Evolutionary conservation across 2,329 filamentous ascomycete genomes (phyloP), one percentile per base, ranked within the genome.

Genomic region (Beauveria sp.): DNA sequence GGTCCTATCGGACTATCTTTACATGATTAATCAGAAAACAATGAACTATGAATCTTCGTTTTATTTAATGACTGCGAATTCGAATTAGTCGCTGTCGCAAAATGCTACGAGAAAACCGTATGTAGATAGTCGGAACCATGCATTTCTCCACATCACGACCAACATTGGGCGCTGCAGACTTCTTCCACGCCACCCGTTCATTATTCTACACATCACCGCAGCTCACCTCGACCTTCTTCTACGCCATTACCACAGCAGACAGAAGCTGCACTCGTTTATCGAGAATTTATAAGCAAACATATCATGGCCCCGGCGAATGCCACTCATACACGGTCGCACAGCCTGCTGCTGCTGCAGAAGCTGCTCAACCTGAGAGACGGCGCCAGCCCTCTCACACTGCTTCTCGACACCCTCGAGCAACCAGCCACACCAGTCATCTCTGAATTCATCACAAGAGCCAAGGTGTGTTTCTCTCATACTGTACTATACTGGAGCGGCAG

Each of bases 331-430:
- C 85, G 91, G 66, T 93, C 91, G 22, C 92, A 96, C 74, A 93
- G 92, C 72, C 77, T 96, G 24, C 83, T 96, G 3, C 80, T 96
- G 2, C 86, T 96, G 61, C 90, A 92, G 65, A 93, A 91, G 70
- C 79, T 96, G 2, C 80, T 96, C 65, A 90, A 87, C 70, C 79
- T 91, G 61, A 84, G 91, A 65, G 89, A 95, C 73, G 86, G 85
- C 62, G 86, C 89, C 16, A 96, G 91, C 54, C 93, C 93, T 3
- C 86, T 98, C 69, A 97, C 93, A 0, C 79, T 98, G 28, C 76
- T 97, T 3, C 80, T 96, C 62, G 93, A 98, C 74, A 90, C 83
- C 40, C 79, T 97, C 34, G 91, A 96, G 75, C 92, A 96, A 75
- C 86, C 87, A 28, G 90, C 87, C 7, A 81, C 79, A 34, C 87